A percentile compares a stretch with the other conserved stretches of the same genome.
Evolutionary conservation across 2,329 filamentous ascomycete species (phyloP).

Genomic region (Endoconidiophora polonica): DNA sequence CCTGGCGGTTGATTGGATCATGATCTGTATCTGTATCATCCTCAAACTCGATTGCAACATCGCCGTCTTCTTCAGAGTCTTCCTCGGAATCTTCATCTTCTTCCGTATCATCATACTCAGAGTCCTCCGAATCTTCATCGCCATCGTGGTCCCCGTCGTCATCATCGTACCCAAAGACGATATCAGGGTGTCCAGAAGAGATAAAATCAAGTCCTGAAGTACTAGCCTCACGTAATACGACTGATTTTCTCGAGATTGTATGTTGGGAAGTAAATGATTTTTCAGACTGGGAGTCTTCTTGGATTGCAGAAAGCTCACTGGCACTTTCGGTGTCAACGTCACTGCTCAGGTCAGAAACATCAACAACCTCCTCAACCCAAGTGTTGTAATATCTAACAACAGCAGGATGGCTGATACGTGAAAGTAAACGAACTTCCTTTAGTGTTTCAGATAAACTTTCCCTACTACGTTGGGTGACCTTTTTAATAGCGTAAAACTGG

Average conservation of each 20-base stretch:
- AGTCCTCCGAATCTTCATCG: conserved; percentile 28
- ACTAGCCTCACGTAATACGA: conserved; percentile 33
- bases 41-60: neutral
- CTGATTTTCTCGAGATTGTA: conserved; percentile 16
- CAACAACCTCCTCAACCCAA: conserved; percentile 61
- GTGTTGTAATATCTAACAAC: conserved; percentile 86
- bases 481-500: conserved; percentile 90
- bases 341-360: conserved; percentile 24
- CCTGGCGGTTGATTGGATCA: neutral
- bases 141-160: conserved; percentile 22
- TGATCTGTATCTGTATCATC: neutral
- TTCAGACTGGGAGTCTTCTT: conserved; percentile 19
- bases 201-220: conserved; percentile 74
- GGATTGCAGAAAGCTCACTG: conserved; percentile 24
- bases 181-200: conserved; percentile 36
- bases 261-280: conserved; percentile 16
- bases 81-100: conserved; percentile 3
- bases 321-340: conserved; percentile 40
- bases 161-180: conserved; percentile 54
- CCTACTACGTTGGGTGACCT: conserved; percentile 70
- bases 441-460: conserved; percentile 58
- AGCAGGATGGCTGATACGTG: conserved; percentile 77
- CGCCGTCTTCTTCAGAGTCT: neutral
- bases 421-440: conserved; percentile 74
- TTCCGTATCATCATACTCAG: conserved; percentile 21